phyloP scores from a whole-genome alignment of 163 green algal genomes.

The Scenedesmus sp. region DNA sequence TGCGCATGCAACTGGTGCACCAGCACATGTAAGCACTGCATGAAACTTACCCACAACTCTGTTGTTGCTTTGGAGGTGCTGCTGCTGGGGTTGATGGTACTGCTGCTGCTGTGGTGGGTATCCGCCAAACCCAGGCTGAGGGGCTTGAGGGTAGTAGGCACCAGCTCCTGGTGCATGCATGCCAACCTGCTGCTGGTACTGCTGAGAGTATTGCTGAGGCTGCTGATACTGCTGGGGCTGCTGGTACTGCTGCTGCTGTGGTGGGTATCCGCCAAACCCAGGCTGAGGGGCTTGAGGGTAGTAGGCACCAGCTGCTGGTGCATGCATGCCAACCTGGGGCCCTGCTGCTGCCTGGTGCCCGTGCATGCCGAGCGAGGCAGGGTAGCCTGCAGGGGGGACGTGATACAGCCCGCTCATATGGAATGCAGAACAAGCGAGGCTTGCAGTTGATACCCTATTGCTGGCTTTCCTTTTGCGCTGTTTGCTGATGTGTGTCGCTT shows the following conservation, averaged over 20 bases:
- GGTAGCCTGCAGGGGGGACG: not conserved
- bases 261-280: not conserved
- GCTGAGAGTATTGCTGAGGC: not conserved
- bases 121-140: too few species aligned
- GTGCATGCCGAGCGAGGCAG: not conserved
- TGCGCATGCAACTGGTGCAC: too few species aligned
- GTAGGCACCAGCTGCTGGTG: not conserved
- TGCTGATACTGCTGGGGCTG: not conserved
- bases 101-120: not conserved
- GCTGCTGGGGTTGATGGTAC: not conserved
- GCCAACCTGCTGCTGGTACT: not conserved
- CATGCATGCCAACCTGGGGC: constrained; percentile 2
- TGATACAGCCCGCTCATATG: not conserved
- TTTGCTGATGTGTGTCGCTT: not conserved
- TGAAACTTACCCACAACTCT: not conserved
- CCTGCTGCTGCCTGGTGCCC: not conserved
- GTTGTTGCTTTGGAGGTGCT: not conserved
- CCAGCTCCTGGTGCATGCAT: too few species aligned
- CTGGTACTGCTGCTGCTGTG: not conserved
- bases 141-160: too few species aligned
- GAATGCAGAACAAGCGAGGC: not conserved
- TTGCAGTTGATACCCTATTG: not conserved
- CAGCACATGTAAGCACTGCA: not conserved
- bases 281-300: not conserved
- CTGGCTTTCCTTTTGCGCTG: not conserved